Percentiles rank a stretch among this genome's conserved stretches.
Evolutionary conservation across 1,139 yeast species (phyloP).

Genomic region (Geotrichum fermentans): DNA sequence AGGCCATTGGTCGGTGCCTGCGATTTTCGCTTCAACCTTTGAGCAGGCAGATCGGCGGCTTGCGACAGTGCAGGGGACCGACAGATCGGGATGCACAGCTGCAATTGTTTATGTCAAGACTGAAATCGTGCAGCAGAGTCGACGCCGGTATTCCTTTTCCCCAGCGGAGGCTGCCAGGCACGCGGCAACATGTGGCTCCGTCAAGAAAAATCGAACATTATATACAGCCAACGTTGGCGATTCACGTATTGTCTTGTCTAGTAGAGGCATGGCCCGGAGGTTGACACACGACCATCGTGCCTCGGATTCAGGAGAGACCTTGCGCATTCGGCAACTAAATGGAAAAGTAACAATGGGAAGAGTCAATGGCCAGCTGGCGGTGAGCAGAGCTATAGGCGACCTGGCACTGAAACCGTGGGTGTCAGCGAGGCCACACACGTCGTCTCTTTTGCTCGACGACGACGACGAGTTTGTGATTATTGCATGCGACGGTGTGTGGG

Average conservation of each 20-base stretch:
- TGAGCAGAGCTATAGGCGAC: slow-evolving; percentile 81
- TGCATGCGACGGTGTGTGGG: slow-evolving; percentile 95
- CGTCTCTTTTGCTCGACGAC: slow-evolving; percentile 23
- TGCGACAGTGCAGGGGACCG: slow-evolving; percentile 6
- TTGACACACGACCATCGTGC: slow-evolving; percentile 81
- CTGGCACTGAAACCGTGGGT: slow-evolving; percentile 73
- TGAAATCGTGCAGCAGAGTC: neutral
- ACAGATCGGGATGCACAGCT: slow-evolving; percentile 26
- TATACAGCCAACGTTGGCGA: slow-evolving; percentile 90
- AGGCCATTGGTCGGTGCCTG: slow-evolving; percentile 18
- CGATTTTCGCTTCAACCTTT: slow-evolving; percentile 25
- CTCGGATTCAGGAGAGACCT: slow-evolving; percentile 58
- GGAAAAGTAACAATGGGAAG: slow-evolving; percentile 69
- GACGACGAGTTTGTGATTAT: slow-evolving; percentile 68
- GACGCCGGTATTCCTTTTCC: slow-evolving; percentile 8
- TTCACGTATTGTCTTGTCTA: slow-evolving; percentile 63
- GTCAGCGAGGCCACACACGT: slow-evolving; percentile 71
- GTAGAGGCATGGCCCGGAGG: slow-evolving; percentile 60
- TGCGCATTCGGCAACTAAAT: slow-evolving; percentile 60
- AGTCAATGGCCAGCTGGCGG: slow-evolving; percentile 81
- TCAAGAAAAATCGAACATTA: slow-evolving; percentile 31
- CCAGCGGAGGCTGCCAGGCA: slow-evolving; percentile 15
- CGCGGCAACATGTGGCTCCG: neutral
- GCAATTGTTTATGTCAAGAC: slow-evolving; percentile 25
- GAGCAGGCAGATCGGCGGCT: slow-evolving; percentile 24